Evolutionary conservation across 2,329 filamentous ascomycete species (phyloP), one percentile per base, ranked within the genome.

Genomic region (Penicillium sp.): DNA sequence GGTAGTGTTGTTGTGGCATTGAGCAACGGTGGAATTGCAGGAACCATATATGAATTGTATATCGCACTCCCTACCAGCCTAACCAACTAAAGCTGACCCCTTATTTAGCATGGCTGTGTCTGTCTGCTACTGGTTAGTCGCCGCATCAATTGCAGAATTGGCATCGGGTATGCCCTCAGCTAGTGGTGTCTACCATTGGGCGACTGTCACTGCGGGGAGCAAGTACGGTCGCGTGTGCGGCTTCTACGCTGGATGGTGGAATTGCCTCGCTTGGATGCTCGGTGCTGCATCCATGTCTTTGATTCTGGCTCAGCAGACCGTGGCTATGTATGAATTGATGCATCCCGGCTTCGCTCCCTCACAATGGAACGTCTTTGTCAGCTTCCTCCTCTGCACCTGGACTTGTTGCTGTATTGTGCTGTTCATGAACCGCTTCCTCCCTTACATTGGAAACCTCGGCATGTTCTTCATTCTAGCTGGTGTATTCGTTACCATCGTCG

Each of bases 111-210:
- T 79, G 31, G 74, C 69, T 2, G 77, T 76, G 7, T 77, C 76
- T 1, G 53, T 78, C 26, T 85, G 82, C 61, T 86, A 86, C 72
- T 83, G 81, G 76, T 71, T 82, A 49, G 77, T 86, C 24, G 82
- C 81, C 0, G 81, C 82, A 5, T 83, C 79, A 13, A 79, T 86
- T 55, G 83, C 84, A 43, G 84, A 87, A 69, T 73, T 87, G 29
- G 82, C 83, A 13, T 84, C 81, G 50, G 80, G 82, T 18, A 84
- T 86, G 58, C 84, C 84, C n/a, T 85, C 82, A 1, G 79, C 82
- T 7, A 81, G 79, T 53, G 83, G 82, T 61, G 75, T 86, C 5
- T 86, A 86, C 56, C 83, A 86, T 63, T 86, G 82, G 81, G 83
- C 83, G 2, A 79, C 82, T 14, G 76, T 85, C 9, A 85, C 82